Base-by-base conservation (phyloP, 495 filamentous ascomycete genomes). In the Podospora comata region DNA sequence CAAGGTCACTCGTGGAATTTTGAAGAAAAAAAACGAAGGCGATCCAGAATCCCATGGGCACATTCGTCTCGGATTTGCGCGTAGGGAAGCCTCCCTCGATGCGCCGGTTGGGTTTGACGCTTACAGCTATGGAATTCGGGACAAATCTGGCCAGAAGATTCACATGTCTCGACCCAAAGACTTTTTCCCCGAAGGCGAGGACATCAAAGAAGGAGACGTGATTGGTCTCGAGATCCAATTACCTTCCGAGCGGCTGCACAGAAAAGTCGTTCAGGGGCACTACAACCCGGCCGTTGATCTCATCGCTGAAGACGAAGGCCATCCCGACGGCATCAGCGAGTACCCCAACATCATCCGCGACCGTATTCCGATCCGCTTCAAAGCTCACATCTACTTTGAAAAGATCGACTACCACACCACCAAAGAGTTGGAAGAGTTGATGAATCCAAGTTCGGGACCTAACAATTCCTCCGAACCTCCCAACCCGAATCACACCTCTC, bases 71-170 rank as follows among this genome's bases (percentile, higher is more conserved):
- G 96, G 96, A 2, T 97, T 92, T 79, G 93, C 95, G 1, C 82
- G 96, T 65, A 85, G 94, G 39, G 96, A 99, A 73, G 93, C 94
- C 11, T 92, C 92, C 19, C 81, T 97, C 3, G 96, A 98, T 72
- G 91, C 92, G 16, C 95, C 96, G 11, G 92, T 97, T 15, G 96
- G 96, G 0, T 97, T 94, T 71, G 95, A 99, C 76, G 93, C 92
- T 44, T 98, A 98, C 77, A 95, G 93, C 60, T 99, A 99, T 76
- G 96, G 92, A 20, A 85, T 99, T 65, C 89, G 94, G 23, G 96
- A 98, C 74, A 88, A 92, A 15, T 85, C 88, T 15, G 94, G 94
- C 11, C 92, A 98, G 74, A 94, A 95, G 60, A 90, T 97, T 26
- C 93, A 96, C 79, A 91, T 94, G 81, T 97, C 94, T 66, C 89